Evolutionary conservation across 1,284 basidiomycete genomes (phyloP).

Genomic region (Ganoderma sp.): DNA sequence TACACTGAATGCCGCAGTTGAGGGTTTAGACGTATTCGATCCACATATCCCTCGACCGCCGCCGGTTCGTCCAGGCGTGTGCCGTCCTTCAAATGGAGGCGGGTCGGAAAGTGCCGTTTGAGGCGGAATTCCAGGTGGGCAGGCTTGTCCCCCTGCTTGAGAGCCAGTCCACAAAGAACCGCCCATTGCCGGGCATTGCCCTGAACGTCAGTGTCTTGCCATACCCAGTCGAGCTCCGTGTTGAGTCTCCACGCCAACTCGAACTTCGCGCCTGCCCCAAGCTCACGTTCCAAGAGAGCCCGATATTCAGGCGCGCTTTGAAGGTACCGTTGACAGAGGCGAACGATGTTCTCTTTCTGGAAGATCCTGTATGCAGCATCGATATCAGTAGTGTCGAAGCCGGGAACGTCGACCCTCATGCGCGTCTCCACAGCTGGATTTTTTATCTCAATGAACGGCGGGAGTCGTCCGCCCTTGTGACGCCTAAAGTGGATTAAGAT

Average conservation of each 20-base stretch:
- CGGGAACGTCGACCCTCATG: conserved; percentile 69
- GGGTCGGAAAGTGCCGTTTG: conserved; percentile 66
- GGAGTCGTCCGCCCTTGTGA: conserved; percentile 56
- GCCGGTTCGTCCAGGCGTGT: conserved; percentile 70
- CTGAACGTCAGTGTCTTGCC: conserved; percentile 68
- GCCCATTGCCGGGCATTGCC: conserved; percentile 71
- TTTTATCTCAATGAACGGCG: conserved; percentile 52
- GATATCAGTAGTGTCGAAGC: conserved; percentile 44
- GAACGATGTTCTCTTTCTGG: conserved; percentile 62
- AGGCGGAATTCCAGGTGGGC: conserved; percentile 76
- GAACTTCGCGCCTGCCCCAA: conserved; percentile 62
- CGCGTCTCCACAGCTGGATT: conserved; percentile 59
- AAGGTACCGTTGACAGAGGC: conserved; percentile 61
- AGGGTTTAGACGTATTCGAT: conserved; percentile 69
- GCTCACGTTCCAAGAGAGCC: conserved; percentile 58
- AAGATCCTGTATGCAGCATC: conserved; percentile 54
- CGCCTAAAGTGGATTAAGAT: conserved; percentile 51
- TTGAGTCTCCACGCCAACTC: conserved; percentile 79
- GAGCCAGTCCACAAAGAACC: conserved; percentile 73
- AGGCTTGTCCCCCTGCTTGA: conserved; percentile 59
- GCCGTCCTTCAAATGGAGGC: conserved; percentile 60
- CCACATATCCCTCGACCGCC: conserved; percentile 80
- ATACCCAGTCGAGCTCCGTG: conserved; percentile 81
- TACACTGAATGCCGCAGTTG: conserved; percentile 70
- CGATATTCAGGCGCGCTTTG: conserved; percentile 65